A percentile compares a stretch with the other conserved stretches of the same genome.
Evolutionary conservation across 495 filamentous ascomycete species (phyloP).

Genomic region (Penicillium alfredii): DNA sequence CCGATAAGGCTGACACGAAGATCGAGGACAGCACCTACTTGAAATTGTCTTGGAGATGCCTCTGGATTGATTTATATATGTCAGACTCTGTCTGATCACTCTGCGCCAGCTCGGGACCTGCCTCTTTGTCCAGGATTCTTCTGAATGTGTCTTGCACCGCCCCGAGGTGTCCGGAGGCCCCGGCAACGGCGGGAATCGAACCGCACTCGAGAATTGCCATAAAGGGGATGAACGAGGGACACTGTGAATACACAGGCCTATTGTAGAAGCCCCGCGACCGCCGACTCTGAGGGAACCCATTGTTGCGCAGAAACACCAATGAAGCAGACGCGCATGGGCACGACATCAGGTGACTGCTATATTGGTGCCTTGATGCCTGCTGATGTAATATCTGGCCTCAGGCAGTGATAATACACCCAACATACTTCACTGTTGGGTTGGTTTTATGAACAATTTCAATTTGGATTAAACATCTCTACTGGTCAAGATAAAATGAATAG

Average conservation of each 20-base stretch:
- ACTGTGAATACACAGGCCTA: background rate
- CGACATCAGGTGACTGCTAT: slow-evolving; percentile 12
- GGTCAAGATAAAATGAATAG: too few species aligned
- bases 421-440: background rate
- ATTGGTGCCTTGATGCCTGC: slow-evolving; percentile 6
- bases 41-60: slow-evolving; percentile 2
- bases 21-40: slow-evolving; percentile 13
- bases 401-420: too few species aligned
- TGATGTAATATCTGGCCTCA: too few species aligned
- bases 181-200: slow-evolving; percentile 8
- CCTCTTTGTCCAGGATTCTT: slow-evolving; percentile 9
- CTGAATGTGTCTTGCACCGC: slow-evolving; percentile 3
- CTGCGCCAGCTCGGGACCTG: slow-evolving; percentile 3
- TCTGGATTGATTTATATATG: slow-evolving; percentile 5
- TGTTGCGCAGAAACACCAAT: too few species aligned
- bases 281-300: too few species aligned
- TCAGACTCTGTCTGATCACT: slow-evolving; percentile 1
- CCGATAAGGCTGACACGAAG: slow-evolving; percentile 9
- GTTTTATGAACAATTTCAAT: slow-evolving; percentile 1
- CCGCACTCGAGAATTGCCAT: slow-evolving; percentile 3
- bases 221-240: slow-evolving; percentile 1
- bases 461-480: too few species aligned
- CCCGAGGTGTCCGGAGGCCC: slow-evolving; percentile 4
- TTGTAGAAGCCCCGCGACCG: too few species aligned
- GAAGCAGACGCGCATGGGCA: too few species aligned